Percentiles rank a stretch among this genome's conserved stretches.
phyloP scores from a whole-genome alignment of 306 rosid species.

The Pyrus communis region DNA sequence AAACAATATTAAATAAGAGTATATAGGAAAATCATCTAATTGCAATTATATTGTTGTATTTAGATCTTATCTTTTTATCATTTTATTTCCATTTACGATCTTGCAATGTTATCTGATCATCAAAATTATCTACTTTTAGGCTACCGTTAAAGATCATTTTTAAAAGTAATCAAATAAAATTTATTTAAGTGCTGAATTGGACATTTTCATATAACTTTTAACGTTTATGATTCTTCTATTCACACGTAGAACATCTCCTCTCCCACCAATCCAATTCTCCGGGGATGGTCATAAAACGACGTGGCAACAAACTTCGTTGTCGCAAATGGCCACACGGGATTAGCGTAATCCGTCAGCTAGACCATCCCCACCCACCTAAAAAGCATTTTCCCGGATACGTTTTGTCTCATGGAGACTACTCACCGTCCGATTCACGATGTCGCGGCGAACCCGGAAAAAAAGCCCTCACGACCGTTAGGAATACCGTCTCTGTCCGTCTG shows the following conservation, averaged over 20 bases:
- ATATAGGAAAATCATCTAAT: no score
- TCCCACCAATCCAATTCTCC: background rate
- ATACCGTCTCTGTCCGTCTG: constrained; percentile 18
- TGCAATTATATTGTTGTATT: no score
- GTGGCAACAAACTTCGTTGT: background rate
- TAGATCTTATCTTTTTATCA: no score
- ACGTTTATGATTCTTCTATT: no score
- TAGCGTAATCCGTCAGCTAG: background rate
- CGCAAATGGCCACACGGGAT: background rate
- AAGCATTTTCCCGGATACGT: background rate
- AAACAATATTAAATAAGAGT: no score
- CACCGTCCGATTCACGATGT: constrained; percentile 11
- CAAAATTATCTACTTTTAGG: no score
- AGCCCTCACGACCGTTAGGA: constrained; percentile 48
- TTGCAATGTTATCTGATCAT: no score
- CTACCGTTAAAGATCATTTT: no score
- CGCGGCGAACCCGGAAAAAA: background rate
- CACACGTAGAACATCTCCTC: background rate
- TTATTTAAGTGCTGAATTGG: no score
- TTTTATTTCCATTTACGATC: no score
- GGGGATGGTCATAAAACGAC: background rate
- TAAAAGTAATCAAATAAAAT: no score
- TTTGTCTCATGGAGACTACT: background rate
- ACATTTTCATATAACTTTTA: no score
- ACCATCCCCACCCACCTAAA: background rate